Conservation (phyloP, 1,284 basidiomycete genomes). For the Sporisorium scitamineum region DNA sequence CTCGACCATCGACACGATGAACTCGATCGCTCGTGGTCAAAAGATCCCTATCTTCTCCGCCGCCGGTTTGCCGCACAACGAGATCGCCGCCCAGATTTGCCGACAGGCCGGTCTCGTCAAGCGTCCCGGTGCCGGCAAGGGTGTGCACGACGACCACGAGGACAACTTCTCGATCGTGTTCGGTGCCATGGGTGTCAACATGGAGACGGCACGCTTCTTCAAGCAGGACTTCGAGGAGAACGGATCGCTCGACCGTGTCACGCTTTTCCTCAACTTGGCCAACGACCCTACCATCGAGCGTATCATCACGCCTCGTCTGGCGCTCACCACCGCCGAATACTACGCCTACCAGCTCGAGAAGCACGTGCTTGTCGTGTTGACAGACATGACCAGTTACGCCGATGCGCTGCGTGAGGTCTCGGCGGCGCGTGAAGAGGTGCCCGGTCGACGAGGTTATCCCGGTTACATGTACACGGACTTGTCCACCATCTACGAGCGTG, state of each 20-base stretch:
- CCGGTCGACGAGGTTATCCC: constrained; percentile 98
- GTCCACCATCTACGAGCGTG: constrained; percentile 97
- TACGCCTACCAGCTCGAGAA: constrained; percentile 99
- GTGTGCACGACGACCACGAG: constrained; percentile 98
- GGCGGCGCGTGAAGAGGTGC: constrained; percentile 98
- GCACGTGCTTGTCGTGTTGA: constrained; percentile 98
- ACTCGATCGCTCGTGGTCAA: constrained; percentile 99
- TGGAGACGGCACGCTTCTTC: constrained; percentile 99
- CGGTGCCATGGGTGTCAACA: constrained; percentile 99
- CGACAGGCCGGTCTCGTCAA: constrained; percentile 98
- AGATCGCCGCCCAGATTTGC: constrained; percentile 99
- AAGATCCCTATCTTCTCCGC: constrained; percentile 99
- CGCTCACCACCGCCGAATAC: constrained; percentile 98
- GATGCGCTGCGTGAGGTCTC: constrained; percentile 95
- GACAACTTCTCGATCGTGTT: constrained; percentile 99
- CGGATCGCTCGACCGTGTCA: constrained; percentile 96
- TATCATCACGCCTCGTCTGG: constrained; percentile 98
- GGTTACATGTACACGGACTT: constrained; percentile 81
- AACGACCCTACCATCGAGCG: constrained; percentile 99
- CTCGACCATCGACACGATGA: constrained; percentile 79
- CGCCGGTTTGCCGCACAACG: constrained; percentile 98
- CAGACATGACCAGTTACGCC: constrained; percentile 98
- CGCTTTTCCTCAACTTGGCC: constrained; percentile 97
- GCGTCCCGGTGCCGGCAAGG: constrained; percentile 73
- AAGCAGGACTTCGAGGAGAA: constrained; percentile 99